Percentiles rank a stretch among this genome's conserved stretches.
phyloP scores from a whole-genome alignment of 2,329 filamentous ascomycete genomes.

The Aureobasidium uvarum region DNA sequence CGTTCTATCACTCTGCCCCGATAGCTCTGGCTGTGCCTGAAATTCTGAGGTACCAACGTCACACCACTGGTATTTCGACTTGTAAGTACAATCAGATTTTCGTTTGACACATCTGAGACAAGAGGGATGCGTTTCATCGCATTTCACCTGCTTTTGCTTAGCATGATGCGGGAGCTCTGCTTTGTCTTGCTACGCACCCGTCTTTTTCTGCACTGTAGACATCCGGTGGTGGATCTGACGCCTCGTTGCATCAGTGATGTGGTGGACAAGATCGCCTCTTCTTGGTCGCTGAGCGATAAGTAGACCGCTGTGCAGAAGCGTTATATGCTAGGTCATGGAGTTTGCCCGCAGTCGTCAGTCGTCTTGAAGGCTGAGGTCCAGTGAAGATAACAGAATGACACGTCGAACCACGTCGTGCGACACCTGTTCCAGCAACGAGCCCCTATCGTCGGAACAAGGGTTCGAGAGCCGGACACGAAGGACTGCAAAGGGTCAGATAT shows the following conservation, averaged over 20 bases:
- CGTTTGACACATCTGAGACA: not conserved
- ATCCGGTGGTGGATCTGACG: not conserved
- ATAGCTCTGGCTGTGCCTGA: not conserved
- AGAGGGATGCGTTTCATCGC: not conserved
- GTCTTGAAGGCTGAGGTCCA: no score
- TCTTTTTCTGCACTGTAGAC: not conserved
- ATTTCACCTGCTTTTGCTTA: not conserved
- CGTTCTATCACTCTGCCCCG: not conserved
- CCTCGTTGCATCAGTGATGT: not conserved
- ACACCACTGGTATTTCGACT: not conserved
- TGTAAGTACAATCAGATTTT: not conserved
- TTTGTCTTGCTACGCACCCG: not conserved
- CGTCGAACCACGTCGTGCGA: no score
- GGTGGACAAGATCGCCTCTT: no score
- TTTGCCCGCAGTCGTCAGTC: no score
- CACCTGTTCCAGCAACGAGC: no score
- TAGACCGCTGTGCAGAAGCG: no score
- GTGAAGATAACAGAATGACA: no score
- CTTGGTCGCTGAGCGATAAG: no score
- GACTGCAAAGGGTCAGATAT: no score
- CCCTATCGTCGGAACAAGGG: no score
- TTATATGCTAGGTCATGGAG: no score
- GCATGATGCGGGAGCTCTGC: not conserved
- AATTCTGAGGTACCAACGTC: not conserved
- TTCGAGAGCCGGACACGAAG: no score